Percentiles rank a stretch among this genome's conserved stretches.
These are phyloP conservation scores for Luffa acutangula DNA, from an alignment of 306 rosid species.

Conservation along the genomic window DNA sequence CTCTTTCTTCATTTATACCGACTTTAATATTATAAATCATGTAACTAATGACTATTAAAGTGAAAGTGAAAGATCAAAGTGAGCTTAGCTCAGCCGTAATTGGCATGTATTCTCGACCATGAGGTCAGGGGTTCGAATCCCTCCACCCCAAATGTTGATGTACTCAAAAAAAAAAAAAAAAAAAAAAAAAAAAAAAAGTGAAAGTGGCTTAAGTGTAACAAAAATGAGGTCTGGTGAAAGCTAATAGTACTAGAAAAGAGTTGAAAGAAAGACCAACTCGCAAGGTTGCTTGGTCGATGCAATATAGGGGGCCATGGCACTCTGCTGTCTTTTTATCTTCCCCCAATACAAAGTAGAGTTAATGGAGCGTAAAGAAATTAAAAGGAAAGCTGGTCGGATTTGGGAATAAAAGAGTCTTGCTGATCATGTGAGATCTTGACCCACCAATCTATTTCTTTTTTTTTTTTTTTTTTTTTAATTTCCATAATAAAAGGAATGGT, in stretches of 20 bases:
- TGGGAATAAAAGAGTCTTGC: not conserved
- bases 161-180: no score
- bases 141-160: no score
- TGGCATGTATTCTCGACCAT: no score
- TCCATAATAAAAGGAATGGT: not conserved
- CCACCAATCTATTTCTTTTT: not conserved
- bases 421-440: not conserved
- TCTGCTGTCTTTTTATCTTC: not conserved
- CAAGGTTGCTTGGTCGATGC: not conserved
- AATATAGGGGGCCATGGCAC: not conserved
- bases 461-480: not conserved
- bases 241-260: not conserved
- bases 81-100: no score
- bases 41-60: no score
- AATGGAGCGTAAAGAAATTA: not conserved
- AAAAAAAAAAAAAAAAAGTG: no score
- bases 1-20: no score
- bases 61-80: no score
- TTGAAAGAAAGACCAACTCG: not conserved
- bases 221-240: not conserved
- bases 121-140: no score
- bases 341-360: not conserved
- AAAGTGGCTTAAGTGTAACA: not conserved
- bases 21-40: no score
- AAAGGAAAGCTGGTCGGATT: not conserved